Evolutionary conservation across 495 filamentous ascomycete genomes (phyloP).

Genomic region (Tuber melanosporum): DNA sequence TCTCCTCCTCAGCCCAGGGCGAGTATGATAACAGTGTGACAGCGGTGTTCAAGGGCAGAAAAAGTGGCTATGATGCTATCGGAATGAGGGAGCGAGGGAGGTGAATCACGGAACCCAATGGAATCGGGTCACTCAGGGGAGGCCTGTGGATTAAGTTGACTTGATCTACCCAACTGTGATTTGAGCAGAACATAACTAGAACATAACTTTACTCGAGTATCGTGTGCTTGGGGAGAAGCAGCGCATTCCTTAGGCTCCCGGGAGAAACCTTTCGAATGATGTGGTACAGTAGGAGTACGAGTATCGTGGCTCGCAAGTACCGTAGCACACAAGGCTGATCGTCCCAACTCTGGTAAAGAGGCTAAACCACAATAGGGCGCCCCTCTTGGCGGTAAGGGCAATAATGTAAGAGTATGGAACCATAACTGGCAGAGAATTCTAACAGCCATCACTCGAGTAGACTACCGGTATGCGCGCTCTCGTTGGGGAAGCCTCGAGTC

Average conservation of each 20-base stretch:
- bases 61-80: not conserved
- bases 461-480: not conserved
- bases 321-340: not conserved
- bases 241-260: not conserved
- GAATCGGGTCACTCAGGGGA: not conserved
- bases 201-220: too few species aligned
- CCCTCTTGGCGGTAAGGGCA: not conserved
- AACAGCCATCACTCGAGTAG: not conserved
- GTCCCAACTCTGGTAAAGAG: conserved; percentile 2
- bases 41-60: not conserved
- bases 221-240: not conserved
- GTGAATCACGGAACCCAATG: not conserved
- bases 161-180: not conserved
- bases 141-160: not conserved
- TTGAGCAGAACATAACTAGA: not conserved
- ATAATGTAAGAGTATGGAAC: not conserved
- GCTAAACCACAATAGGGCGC: not conserved
- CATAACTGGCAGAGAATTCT: not conserved
- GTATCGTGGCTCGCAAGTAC: not conserved
- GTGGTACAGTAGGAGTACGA: not conserved
- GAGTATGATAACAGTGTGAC: conserved; percentile 1
- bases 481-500: not conserved
- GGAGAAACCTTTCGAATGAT: not conserved
- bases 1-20: not conserved
- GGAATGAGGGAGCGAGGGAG: not conserved